Percentiles rank a stretch among this genome's conserved stretches.
Evolutionary conservation across 2,329 filamentous ascomycete species (phyloP).

Genomic region (Cadophora sp.): DNA sequence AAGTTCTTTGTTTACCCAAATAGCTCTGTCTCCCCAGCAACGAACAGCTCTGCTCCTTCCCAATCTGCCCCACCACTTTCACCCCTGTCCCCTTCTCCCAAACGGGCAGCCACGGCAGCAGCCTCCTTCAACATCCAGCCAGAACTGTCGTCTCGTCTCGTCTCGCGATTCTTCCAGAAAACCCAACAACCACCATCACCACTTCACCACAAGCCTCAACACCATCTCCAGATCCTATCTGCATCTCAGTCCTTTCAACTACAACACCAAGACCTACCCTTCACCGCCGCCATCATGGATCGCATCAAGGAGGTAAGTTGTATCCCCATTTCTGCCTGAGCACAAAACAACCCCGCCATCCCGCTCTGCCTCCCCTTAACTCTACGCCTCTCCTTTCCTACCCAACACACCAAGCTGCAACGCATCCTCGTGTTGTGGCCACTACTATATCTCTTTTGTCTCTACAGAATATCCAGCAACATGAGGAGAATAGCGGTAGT

Average conservation of each 20-base stretch:
- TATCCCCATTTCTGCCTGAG: constrained; percentile 22
- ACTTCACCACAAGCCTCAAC: constrained; percentile 4
- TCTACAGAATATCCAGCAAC: constrained; percentile 5
- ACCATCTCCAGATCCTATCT: constrained; percentile 4
- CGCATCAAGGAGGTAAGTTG: constrained; percentile 85
- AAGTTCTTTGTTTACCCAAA: constrained; percentile 19
- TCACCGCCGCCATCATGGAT: constrained; percentile 67
- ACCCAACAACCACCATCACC: not conserved
- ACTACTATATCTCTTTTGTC: constrained; percentile 2
- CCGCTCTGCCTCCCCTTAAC: not conserved
- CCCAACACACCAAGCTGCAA: constrained; percentile 11
- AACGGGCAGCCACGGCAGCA: constrained; percentile 15
- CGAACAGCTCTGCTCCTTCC: constrained; percentile 5
- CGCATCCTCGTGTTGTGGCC: constrained; percentile 10
- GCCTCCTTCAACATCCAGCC: too few relatives aligned
- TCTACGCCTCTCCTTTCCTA: not conserved
- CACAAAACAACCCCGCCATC: constrained; percentile 43
- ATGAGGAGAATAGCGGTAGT: constrained; percentile 5
- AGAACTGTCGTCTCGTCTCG: not conserved
- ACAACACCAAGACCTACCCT: constrained; percentile 13
- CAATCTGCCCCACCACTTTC: constrained; percentile 1
- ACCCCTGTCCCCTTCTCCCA: constrained; percentile 16
- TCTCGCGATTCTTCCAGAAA: constrained; percentile 13
- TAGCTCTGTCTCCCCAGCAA: constrained; percentile 20
- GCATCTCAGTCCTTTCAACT: constrained; percentile 6